Evolutionary conservation across 2,329 filamentous ascomycete genomes (phyloP).

Genomic region (Dothistroma septosporum): DNA sequence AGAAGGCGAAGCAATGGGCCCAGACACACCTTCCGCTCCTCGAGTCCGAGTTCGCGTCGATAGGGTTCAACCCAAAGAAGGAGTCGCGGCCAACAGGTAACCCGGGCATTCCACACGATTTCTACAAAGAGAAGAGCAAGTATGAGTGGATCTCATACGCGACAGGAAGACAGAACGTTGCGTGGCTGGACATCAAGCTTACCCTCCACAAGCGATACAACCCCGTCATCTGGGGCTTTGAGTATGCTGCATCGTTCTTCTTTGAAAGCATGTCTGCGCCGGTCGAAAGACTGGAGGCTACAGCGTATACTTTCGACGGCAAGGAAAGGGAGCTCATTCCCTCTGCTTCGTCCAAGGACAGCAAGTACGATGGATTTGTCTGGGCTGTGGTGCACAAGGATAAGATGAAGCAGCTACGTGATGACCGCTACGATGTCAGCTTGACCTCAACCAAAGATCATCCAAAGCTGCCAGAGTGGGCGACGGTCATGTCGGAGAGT

Average conservation of each 20-base stretch:
- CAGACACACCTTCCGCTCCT: slow-evolving; percentile 67
- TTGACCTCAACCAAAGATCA: slow-evolving; percentile 92
- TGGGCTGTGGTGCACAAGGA: slow-evolving; percentile 96
- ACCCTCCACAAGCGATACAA: slow-evolving; percentile 83
- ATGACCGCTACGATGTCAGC: slow-evolving; percentile 91
- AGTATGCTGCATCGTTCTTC: slow-evolving; percentile 68
- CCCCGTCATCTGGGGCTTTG: slow-evolving; percentile 63
- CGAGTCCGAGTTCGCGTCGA: slow-evolving; percentile 75
- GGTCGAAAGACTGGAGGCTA: slow-evolving; percentile 69
- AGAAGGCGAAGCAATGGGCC: slow-evolving; percentile 77
- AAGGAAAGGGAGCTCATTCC: slow-evolving; percentile 76
- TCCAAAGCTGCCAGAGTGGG: slow-evolving; percentile 81
- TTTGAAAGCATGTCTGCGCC: slow-evolving; percentile 70
- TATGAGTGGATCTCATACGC: slow-evolving; percentile 86
- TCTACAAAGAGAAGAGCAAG: slow-evolving; percentile 81
- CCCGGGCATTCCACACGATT: slow-evolving; percentile 49
- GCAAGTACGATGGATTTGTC: slow-evolving; percentile 81
- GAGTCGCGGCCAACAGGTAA: slow-evolving; percentile 32
- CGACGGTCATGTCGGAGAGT: slow-evolving; percentile 93
- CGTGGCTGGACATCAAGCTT: slow-evolving; percentile 82
- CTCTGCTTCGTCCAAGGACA: slow-evolving; percentile 54
- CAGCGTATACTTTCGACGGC: slow-evolving; percentile 85
- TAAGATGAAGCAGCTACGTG: slow-evolving; percentile 80
- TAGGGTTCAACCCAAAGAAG: slow-evolving; percentile 67
- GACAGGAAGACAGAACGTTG: slow-evolving; percentile 86